A percentile compares a stretch with the other conserved stretches of the same genome.
Conservation (phyloP, 2,329 filamentous ascomycete species). For the Ambrosiella xylebori region DNA sequence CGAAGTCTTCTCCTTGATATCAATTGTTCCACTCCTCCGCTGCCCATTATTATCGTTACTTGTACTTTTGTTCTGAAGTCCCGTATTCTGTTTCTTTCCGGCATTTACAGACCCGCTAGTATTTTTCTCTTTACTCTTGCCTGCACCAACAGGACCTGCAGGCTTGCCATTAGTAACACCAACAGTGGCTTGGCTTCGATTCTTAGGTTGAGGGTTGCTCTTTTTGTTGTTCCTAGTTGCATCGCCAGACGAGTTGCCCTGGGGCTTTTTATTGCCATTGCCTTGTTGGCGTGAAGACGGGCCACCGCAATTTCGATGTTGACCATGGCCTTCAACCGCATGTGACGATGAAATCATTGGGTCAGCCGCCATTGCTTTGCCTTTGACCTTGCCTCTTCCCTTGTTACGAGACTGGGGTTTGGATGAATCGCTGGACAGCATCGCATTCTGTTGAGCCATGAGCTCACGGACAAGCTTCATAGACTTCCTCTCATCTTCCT, state of each 20-base stretch:
- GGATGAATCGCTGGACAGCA: neutral
- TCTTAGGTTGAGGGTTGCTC: neutral
- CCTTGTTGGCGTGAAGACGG: neutral
- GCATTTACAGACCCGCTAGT: neutral
- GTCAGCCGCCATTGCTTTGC: neutral
- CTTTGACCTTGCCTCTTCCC: conserved; percentile 3
- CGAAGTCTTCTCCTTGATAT: neutral
- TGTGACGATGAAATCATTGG: neutral
- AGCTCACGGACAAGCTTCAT: conserved; percentile 4
- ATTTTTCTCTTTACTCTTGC: neutral
- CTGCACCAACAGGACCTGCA: neutral
- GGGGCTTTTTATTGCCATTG: neutral
- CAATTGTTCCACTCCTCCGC: neutral
- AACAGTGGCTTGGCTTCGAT: neutral
- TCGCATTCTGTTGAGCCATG: conserved; percentile 1
- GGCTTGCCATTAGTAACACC: neutral
- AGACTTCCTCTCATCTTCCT: conserved; percentile 18
- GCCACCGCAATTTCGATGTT: neutral
- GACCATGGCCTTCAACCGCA: neutral
- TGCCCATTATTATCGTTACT: neutral
- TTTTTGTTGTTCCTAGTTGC: neutral
- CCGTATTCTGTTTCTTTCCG: neutral
- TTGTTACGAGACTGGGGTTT: neutral
- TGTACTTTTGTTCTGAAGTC: neutral
- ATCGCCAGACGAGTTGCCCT: neutral